These are phyloP conservation scores for Globisporangium barbulae DNA, from an alignment of 352 stramenopile species.

Conservation along the genomic window DNA sequence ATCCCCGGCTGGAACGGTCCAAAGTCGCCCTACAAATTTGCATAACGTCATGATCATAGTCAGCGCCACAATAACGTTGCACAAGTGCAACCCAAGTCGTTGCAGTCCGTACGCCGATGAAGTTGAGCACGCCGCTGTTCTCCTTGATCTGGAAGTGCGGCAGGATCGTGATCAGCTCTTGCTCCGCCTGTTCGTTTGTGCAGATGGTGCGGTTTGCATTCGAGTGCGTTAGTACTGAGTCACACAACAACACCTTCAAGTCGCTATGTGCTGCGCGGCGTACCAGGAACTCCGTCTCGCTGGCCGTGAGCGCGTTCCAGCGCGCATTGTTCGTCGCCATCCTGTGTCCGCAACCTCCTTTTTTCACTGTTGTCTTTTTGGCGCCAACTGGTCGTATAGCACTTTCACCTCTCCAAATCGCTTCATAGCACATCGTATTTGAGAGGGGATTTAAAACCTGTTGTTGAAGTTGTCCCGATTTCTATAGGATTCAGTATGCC, in stretches of 20 bases:
- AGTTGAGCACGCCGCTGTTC: slow-evolving; percentile 75
- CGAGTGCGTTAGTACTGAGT: not conserved
- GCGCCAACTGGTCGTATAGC: slow-evolving; percentile 13
- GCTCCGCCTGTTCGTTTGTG: slow-evolving; percentile 51
- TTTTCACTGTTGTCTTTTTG: slow-evolving; percentile 7
- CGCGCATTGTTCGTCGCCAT: slow-evolving; percentile 16
- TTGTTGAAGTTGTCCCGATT: not conserved
- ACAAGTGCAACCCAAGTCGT: no score
- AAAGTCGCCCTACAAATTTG: slow-evolving; percentile 59
- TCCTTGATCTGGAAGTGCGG: slow-evolving; percentile 83
- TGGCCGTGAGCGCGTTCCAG: slow-evolving; percentile 36
- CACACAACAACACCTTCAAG: no score
- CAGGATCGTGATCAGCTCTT: slow-evolving; percentile 85
- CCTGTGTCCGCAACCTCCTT: not conserved
- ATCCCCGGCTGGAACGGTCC: slow-evolving; percentile 87
- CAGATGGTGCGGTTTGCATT: not conserved
- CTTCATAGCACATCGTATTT: not conserved
- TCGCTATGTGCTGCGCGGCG: not conserved
- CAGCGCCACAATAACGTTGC: not conserved
- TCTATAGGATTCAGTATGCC: not conserved
- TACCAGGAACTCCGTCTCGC: slow-evolving; percentile 82
- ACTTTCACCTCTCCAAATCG: slow-evolving; percentile 1
- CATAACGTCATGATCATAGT: not conserved
- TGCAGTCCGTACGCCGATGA: slow-evolving; percentile 50
- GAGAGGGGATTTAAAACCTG: not conserved